Evolutionary conservation across 2,329 filamentous ascomycete genomes (phyloP).

Genomic region (Verticillium albo-atrum): DNA sequence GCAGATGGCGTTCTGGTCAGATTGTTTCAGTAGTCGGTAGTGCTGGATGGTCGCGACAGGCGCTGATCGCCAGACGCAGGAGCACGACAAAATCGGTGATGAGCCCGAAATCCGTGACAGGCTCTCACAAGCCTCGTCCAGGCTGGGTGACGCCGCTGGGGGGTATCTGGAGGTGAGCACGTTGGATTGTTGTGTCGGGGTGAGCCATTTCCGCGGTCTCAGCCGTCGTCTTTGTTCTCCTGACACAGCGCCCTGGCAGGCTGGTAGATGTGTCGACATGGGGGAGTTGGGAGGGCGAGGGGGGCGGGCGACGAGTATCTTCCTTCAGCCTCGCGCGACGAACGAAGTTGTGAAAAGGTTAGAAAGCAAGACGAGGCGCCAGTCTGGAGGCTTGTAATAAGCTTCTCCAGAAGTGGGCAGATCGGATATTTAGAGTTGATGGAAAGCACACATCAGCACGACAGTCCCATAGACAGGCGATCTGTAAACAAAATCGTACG

Average conservation of each 20-base stretch:
- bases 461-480: constrained; percentile 11
- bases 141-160: not conserved
- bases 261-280: not conserved
- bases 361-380: constrained; percentile 4
- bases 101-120: not conserved
- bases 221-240: not conserved
- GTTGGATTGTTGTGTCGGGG: not conserved
- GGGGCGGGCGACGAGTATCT: not conserved
- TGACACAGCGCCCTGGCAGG: not conserved
- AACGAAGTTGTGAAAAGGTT: constrained; percentile 7
- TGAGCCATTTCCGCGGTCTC: not conserved
- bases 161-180: not conserved
- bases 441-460: not conserved
- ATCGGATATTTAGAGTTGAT: constrained; percentile 5
- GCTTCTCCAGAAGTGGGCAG: not conserved
- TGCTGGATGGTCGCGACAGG: not conserved
- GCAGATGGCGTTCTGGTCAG: not conserved
- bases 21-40: not conserved
- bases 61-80: not conserved
- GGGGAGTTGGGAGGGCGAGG: not conserved
- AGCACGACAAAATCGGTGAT: not conserved
- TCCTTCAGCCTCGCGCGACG: constrained; percentile 6
- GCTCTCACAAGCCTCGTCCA: not conserved
- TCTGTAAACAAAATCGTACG: constrained; percentile 13
- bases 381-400: constrained; percentile 8